Conservation (phyloP, 345 rosid species). For the Turritis glabra region DNA sequence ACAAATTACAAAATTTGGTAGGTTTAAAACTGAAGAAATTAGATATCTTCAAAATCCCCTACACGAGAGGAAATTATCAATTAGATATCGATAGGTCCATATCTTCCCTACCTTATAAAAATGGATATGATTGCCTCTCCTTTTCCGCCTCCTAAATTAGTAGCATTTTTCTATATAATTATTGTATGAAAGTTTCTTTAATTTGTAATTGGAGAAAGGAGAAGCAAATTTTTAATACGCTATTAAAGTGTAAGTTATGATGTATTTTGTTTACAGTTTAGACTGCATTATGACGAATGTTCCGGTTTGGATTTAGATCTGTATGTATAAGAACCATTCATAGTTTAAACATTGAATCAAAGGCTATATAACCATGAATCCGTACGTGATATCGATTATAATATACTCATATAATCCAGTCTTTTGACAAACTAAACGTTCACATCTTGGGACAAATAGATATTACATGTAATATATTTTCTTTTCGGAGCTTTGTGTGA, state of each 20-base stretch:
- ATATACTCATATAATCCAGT: neutral
- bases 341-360: neutral
- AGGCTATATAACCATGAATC: neutral
- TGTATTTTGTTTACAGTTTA: no score
- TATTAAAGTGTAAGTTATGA: neutral
- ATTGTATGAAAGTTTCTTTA: no score
- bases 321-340: no score
- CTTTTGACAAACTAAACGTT: constrained; percentile 4
- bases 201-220: neutral
- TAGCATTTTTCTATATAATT: no score
- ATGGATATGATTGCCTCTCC: neutral
- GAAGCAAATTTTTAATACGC: neutral
- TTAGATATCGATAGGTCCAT: no score
- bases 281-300: neutral
- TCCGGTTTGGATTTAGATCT: no score
- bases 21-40: no score
- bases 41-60: no score
- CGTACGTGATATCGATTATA: no score
- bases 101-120: no score
- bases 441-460: neutral
- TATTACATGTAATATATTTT: neutral
- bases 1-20: no score
- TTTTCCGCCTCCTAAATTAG: neutral
- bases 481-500: neutral
- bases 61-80: no score